Evolutionary conservation across 306 rosid species (phyloP), one percentile per base, ranked within the genome.

Genomic region (Prunus salicina): DNA sequence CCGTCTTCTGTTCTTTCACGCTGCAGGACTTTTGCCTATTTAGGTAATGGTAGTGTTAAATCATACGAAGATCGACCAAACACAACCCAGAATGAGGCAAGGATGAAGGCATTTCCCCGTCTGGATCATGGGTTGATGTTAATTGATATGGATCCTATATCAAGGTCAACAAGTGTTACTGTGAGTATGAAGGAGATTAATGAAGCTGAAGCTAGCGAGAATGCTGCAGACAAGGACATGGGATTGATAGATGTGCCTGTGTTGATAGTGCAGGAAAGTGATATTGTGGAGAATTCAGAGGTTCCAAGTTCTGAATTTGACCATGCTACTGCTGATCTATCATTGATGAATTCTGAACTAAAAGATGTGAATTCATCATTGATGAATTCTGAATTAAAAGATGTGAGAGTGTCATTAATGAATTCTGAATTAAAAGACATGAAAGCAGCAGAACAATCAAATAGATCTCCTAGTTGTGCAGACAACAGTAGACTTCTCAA

Each of bases 1-100:
- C 84, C 79, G 18, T 84, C 86, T 64, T 71, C 83, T 80, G 68
- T 84, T 76, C 87, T 83, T n/a, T 80, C 82, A 66, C 83, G 81
- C 68, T 86, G 89, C 82, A 80, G 78, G 67, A 81, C 73, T 70
- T 73, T 82, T 58, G 65, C 72, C 2, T 69, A 73, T 76, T 82
- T 83, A 58, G 76, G 49, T 28, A 46, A 63, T 46, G 76, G 82
- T 68, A 73, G 63, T 69, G 67, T 64, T 68, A 78, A 80, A 72
- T 74, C 71, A 73, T 73, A 76, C 56, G 86, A 88, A 60, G 79
- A 82, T 77, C 70, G 18, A 71, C 64, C 76, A 30, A 74, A 25
- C 41, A 22, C 58, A 3, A 45, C 69, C 74, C 84, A 86, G 78
- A 64, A 28, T 25, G 85, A 73, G 55, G 76, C 58, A 20, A 66